Evolutionary conservation across 1,139 yeast genomes (phyloP).

Genomic region (Spencermartinsiella ligniputridi): DNA sequence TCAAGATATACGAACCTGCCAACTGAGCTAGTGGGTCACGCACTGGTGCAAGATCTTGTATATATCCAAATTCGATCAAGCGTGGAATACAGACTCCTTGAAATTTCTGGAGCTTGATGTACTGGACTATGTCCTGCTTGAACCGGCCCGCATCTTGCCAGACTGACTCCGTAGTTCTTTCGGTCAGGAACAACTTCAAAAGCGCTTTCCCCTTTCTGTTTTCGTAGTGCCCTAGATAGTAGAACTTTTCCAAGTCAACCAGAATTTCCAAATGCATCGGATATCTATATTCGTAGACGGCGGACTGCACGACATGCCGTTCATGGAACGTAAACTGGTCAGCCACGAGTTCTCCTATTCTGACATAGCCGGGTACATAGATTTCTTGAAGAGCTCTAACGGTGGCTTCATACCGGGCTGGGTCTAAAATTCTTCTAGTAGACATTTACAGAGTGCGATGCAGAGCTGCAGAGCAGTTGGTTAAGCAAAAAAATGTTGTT

Average conservation of each 20-base stretch:
- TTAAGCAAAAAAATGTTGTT: no score
- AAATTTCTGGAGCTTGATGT: neutral
- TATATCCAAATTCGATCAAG: neutral
- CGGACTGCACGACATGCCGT: neutral
- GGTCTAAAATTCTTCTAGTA: no score
- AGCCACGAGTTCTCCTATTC: neutral
- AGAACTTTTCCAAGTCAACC: neutral
- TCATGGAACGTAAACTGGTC: neutral
- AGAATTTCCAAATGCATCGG: neutral
- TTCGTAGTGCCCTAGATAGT: neutral
- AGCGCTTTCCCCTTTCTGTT: neutral
- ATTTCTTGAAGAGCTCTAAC: neutral
- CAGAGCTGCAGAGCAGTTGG: no score
- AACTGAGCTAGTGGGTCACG: neutral
- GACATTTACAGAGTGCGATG: no score
- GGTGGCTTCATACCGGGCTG: no score
- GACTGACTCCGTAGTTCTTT: neutral
- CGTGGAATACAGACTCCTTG: neutral
- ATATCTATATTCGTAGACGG: neutral
- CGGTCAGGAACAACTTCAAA: neutral
- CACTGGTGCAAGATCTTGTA: neutral
- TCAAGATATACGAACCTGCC: neutral
- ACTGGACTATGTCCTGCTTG: neutral
- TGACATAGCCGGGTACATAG: neutral
- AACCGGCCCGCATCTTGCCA: neutral